Conservation (phyloP, 495 filamentous ascomycete species). For the Pseudomonodictys pantanalensis region DNA sequence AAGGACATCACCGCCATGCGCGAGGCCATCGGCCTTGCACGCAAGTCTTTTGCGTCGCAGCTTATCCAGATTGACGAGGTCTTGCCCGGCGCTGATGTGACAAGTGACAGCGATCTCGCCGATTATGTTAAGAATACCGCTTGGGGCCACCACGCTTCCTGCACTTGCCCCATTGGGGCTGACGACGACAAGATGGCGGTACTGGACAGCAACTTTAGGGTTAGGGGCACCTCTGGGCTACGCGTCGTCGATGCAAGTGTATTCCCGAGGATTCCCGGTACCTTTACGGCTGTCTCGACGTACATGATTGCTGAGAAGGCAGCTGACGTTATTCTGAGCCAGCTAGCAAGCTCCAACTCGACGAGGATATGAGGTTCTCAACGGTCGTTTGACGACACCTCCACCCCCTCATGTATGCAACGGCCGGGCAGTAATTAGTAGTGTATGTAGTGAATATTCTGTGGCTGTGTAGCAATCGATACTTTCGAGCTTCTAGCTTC, state of each 20-base stretch:
- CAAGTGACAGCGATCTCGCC: slow-evolving; percentile 5
- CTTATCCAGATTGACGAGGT: slow-evolving; percentile 10
- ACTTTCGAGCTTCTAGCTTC: too few relatives aligned
- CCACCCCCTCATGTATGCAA: too few relatives aligned
- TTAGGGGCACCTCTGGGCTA: slow-evolving; percentile 48
- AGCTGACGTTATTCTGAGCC: slow-evolving; percentile 53
- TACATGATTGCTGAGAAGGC: slow-evolving; percentile 66
- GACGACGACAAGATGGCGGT: slow-evolving; percentile 50
- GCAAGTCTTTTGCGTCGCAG: slow-evolving; percentile 4
- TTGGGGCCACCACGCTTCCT: slow-evolving; percentile 54
- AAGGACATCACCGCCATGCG: slow-evolving; percentile 26
- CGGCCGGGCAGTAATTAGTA: too few relatives aligned
- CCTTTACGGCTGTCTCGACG: slow-evolving; percentile 56
- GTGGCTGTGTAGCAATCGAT: too few relatives aligned
- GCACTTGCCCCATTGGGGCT: slow-evolving; percentile 49
- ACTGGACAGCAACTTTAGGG: slow-evolving; percentile 53
- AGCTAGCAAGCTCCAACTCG: slow-evolving; percentile 3
- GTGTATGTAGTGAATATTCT: too few relatives aligned
- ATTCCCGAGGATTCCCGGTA: slow-evolving; percentile 50
- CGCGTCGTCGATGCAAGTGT: slow-evolving; percentile 44
- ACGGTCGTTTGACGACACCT: too few relatives aligned
- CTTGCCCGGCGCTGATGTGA: slow-evolving; percentile 9
- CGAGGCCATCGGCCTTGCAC: slow-evolving; percentile 25
- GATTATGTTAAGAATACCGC: slow-evolving; percentile 45
- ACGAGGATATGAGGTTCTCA: too few relatives aligned